Conservation (phyloP, 2,329 filamentous ascomycete genomes). For the Botrytis aclada region DNA sequence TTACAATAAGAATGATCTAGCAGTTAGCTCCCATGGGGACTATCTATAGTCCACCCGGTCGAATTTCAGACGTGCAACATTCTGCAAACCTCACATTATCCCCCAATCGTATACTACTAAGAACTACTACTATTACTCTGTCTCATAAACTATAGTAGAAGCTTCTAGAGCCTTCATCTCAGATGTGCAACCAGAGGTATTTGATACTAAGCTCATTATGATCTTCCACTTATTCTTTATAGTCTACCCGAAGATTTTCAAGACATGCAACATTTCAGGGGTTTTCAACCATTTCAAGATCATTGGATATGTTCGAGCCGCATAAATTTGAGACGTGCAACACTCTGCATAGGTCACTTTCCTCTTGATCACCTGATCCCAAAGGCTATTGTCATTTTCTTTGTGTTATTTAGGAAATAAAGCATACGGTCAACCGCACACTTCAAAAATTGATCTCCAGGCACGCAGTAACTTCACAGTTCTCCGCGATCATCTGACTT, state of each 20-base stretch:
- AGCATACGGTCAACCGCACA: not conserved
- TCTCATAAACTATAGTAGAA: not conserved
- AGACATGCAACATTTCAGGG: not conserved
- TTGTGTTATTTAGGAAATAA: not conserved
- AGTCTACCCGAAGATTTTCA: not conserved
- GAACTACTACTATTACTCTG: not conserved
- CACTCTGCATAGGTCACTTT: not conserved
- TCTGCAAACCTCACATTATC: not conserved
- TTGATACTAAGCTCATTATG: not conserved
- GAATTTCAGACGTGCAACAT: not conserved
- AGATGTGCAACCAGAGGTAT: not conserved
- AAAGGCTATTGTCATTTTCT: not conserved
- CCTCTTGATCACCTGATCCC: not conserved
- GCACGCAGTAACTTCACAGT: not conserved
- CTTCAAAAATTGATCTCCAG: not conserved
- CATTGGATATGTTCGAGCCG: not conserved
- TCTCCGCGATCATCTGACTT: not conserved
- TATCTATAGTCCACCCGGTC: not conserved
- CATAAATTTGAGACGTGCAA: not conserved
- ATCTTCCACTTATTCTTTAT: not conserved
- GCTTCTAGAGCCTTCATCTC: not conserved
- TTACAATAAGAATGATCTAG: not conserved
- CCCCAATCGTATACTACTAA: not conserved
- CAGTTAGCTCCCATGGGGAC: not conserved
- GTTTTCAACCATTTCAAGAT: rapidly evolving